Evolutionary conservation across 2,329 filamentous ascomycete species (phyloP).

Genomic region (Neocatenulostroma microsporum): DNA sequence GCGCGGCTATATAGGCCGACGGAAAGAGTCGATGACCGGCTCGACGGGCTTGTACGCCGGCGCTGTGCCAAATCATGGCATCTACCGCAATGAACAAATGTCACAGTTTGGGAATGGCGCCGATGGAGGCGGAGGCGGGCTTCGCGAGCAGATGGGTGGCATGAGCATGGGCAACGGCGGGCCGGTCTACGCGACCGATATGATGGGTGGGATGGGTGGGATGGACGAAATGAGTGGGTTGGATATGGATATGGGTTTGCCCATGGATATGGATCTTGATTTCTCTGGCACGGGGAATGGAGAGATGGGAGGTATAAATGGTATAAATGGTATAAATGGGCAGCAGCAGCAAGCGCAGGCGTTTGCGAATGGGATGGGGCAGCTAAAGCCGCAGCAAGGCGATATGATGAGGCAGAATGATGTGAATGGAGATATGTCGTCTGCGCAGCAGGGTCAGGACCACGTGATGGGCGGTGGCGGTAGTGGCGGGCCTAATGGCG

Average conservation of each 20-base stretch:
- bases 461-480: conserved; percentile 2
- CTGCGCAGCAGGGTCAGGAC: conserved; percentile 2
- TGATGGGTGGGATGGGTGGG: neutral
- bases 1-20: too few relatives aligned
- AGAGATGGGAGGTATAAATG: conserved; percentile 14
- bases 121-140: too few relatives aligned
- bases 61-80: too few relatives aligned
- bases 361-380: neutral
- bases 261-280: conserved; percentile 41
- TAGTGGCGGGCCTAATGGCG: conserved; percentile 20
- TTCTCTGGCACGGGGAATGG: too few relatives aligned
- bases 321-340: neutral
- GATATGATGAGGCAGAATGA: conserved; percentile 9
- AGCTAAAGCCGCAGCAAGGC: too few relatives aligned
- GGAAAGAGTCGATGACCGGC: too few relatives aligned
- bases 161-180: too few relatives aligned
- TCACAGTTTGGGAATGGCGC: too few relatives aligned
- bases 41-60: too few relatives aligned
- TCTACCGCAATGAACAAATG: too few relatives aligned
- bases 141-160: too few relatives aligned
- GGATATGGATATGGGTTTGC: conserved; percentile 40
- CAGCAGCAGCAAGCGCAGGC: neutral
- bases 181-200: too few relatives aligned
- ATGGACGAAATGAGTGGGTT: conserved; percentile 34
- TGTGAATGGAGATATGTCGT: neutral